These are phyloP conservation scores for Cynanchum wilfordii DNA, from an alignment of 257 asterid genomes.

Conservation along the genomic window DNA sequence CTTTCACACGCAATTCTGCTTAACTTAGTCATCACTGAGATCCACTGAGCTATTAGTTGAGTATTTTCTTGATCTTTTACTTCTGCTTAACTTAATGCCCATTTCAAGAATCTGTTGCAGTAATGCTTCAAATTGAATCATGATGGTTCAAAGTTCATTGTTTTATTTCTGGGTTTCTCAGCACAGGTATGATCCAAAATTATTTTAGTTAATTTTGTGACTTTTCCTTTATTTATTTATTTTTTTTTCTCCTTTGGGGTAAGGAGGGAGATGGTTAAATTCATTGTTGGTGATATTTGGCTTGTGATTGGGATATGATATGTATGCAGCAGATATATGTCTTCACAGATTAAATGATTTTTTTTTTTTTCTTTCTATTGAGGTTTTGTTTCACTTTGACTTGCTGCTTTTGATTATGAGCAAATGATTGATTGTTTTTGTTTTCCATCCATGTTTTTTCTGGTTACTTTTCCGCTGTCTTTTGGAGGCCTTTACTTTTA, in stretches of 20 bases:
- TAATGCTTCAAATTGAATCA: neutral
- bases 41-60: neutral
- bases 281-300: neutral
- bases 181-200: neutral
- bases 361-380: neutral
- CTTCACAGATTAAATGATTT: neutral
- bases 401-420: neutral
- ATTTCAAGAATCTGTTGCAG: neutral
- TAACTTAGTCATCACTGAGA: neutral
- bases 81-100: neutral
- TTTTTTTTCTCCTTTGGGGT: neutral
- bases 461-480: neutral
- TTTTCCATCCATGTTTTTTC: neutral
- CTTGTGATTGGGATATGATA: neutral
- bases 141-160: neutral
- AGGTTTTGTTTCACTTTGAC: neutral
- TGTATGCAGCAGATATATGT: neutral
- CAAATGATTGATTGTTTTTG: neutral
- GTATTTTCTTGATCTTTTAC: neutral
- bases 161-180: neutral
- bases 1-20: neutral
- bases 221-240: neutral
- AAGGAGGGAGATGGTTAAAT: neutral
- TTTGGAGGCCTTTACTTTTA: neutral
- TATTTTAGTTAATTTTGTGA: neutral